phyloP scores from a whole-genome alignment of 768 basidiomycete genomes.

The Tricholoma furcatifolium region DNA sequence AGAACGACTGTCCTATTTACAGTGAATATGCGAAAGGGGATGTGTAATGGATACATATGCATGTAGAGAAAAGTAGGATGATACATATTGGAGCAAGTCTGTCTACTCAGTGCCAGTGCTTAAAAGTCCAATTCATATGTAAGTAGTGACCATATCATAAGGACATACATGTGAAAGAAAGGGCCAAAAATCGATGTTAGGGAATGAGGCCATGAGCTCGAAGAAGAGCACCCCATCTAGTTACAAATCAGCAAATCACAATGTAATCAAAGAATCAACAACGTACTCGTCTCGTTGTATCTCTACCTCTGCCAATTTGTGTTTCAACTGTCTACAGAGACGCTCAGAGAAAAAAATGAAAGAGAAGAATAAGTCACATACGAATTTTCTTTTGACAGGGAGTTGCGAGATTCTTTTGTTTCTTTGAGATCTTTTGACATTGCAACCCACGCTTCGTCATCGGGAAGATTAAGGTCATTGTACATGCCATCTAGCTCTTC shows the following conservation, averaged over 20 bases:
- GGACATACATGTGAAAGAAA: background rate
- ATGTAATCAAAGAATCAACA: slow-evolving; percentile 15
- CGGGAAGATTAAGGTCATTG: slow-evolving; percentile 78
- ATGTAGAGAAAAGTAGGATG: slow-evolving; percentile 7
- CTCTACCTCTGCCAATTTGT: slow-evolving; percentile 67
- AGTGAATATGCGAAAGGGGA: background rate
- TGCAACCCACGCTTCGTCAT: slow-evolving; percentile 80
- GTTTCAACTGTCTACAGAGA: slow-evolving; percentile 59
- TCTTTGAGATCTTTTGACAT: slow-evolving; percentile 69
- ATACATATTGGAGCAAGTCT: slow-evolving; percentile 15
- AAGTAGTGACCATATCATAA: slow-evolving; percentile 11
- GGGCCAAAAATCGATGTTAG: slow-evolving; percentile 10
- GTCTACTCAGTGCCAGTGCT: background rate
- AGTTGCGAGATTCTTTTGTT: slow-evolving; percentile 76
- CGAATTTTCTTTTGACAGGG: slow-evolving; percentile 78
- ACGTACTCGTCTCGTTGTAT: slow-evolving; percentile 81
- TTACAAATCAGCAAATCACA: slow-evolving; percentile 11
- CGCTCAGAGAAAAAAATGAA: background rate
- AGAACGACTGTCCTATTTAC: background rate
- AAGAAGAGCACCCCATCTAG: slow-evolving; percentile 69
- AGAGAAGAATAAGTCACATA: slow-evolving; percentile 34
- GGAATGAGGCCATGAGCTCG: slow-evolving; percentile 45
- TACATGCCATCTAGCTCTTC: slow-evolving; percentile 93
- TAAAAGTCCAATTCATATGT: slow-evolving; percentile 11
- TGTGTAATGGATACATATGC: slow-evolving; percentile 18